Conservation (phyloP, 1,284 basidiomycete genomes). For the Veloboletus limbatus region DNA sequence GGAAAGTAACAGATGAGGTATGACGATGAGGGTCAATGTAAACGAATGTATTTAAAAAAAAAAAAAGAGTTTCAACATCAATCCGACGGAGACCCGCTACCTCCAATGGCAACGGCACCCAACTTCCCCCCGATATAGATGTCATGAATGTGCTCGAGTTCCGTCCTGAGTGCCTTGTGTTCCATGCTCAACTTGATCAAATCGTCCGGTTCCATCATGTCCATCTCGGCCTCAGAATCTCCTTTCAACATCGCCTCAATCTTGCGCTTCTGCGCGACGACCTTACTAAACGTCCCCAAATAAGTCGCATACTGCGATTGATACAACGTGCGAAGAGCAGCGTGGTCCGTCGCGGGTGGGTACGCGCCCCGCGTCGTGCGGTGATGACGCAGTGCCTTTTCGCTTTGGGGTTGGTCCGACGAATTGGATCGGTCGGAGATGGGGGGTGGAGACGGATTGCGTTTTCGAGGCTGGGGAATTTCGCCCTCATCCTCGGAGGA, state of each 20-base stretch:
- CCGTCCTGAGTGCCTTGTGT: constrained; percentile 42
- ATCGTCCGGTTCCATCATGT: constrained; percentile 53
- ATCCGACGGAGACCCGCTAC: constrained; percentile 8
- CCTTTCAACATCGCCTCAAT: constrained; percentile 39
- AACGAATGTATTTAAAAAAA: too few relatives aligned
- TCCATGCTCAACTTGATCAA: constrained; percentile 43
- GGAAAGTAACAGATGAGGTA: neutral
- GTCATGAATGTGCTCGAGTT: constrained; percentile 46
- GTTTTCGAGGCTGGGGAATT: constrained; percentile 27
- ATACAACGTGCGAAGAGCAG: constrained; percentile 51
- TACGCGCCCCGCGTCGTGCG: constrained; percentile 27
- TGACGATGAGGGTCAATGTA: too few relatives aligned
- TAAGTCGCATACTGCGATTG: constrained; percentile 50
- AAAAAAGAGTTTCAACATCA: too few relatives aligned
- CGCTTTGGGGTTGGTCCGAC: constrained; percentile 24
- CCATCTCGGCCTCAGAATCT: constrained; percentile 37
- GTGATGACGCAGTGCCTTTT: constrained; percentile 17
- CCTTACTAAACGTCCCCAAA: constrained; percentile 42
- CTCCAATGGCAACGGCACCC: neutral
- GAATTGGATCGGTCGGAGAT: constrained; percentile 30
- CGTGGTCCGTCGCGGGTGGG: constrained; percentile 47
- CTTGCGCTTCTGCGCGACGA: constrained; percentile 48
- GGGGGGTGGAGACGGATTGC: constrained; percentile 26
- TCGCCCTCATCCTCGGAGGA: constrained; percentile 60
- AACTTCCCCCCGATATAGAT: constrained; percentile 29